These are phyloP conservation scores for Eutrema heterophyllum DNA, from an alignment of 345 rosid genomes.

Conservation along the genomic window DNA sequence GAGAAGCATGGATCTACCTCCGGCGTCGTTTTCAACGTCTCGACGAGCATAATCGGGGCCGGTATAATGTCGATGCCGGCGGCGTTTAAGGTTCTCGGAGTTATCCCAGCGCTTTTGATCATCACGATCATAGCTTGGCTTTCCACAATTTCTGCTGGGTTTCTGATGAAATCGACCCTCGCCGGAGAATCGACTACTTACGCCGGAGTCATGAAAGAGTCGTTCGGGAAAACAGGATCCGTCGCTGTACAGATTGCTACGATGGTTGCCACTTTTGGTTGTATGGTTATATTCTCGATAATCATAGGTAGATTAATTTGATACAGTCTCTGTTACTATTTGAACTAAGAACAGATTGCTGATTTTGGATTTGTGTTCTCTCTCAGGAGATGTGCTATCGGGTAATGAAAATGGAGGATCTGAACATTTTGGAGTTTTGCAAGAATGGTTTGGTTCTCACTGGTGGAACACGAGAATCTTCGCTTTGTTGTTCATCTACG, in stretches of 20 bases:
- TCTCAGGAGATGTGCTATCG: conserved; percentile 74
- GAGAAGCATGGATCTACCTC: conserved; percentile 40
- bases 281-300: conserved; percentile 59
- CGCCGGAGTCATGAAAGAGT: conserved; percentile 84
- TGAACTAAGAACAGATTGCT: not conserved
- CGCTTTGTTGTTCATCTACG: conserved; percentile 44
- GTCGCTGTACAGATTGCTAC: conserved; percentile 59
- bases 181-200: conserved; percentile 59
- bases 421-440: conserved; percentile 67
- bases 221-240: conserved; percentile 64
- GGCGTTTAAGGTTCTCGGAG: conserved; percentile 76
- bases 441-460: conserved; percentile 79
- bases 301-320: conserved; percentile 53
- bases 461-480: conserved; percentile 84
- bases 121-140: conserved; percentile 65
- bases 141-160: conserved; percentile 59
- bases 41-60: conserved; percentile 80
- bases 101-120: conserved; percentile 62
- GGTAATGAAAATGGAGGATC: conserved; percentile 58
- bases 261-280: conserved; percentile 73
- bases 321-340: not conserved
- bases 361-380: not conserved
- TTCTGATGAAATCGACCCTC: conserved; percentile 60
- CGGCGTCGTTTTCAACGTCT: conserved; percentile 83
- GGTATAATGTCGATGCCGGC: conserved; percentile 98